Conservation (phyloP, 768 basidiomycete genomes). For the Trametes gibbosa region DNA sequence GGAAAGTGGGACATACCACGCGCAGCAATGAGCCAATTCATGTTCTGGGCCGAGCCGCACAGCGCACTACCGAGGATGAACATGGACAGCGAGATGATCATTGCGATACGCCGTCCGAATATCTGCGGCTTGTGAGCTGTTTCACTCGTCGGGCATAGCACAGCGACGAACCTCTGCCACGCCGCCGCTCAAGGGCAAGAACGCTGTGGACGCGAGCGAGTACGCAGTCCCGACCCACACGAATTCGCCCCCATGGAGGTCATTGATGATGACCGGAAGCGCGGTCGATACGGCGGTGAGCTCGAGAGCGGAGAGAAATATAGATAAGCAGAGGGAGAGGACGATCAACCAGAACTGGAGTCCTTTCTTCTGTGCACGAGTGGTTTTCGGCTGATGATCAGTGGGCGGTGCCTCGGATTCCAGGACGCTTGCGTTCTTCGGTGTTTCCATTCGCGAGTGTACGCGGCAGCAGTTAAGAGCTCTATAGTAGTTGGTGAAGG, state of each 20-base stretch:
- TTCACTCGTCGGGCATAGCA: constrained; percentile 19
- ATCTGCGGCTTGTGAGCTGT: background rate
- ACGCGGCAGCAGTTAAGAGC: too few species aligned
- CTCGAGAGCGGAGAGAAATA: constrained; percentile 25
- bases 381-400: background rate
- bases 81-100: background rate
- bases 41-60: background rate
- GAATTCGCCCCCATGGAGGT: constrained; percentile 19
- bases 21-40: background rate
- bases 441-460: background rate
- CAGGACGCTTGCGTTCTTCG: background rate
- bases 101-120: background rate
- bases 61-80: background rate
- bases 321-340: constrained; percentile 17
- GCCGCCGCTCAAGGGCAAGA: constrained; percentile 33
- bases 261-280: constrained; percentile 11
- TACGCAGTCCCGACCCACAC: constrained; percentile 29
- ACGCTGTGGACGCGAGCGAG: constrained; percentile 32
- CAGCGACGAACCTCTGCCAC: constrained; percentile 30
- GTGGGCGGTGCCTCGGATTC: background rate
- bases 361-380: background rate
- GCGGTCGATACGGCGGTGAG: constrained; percentile 23
- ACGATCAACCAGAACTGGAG: constrained; percentile 23
- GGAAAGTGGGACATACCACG: background rate
- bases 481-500: too few species aligned